Conservation (phyloP, 495 filamentous ascomycete genomes). For the Pyronema domesticum region DNA sequence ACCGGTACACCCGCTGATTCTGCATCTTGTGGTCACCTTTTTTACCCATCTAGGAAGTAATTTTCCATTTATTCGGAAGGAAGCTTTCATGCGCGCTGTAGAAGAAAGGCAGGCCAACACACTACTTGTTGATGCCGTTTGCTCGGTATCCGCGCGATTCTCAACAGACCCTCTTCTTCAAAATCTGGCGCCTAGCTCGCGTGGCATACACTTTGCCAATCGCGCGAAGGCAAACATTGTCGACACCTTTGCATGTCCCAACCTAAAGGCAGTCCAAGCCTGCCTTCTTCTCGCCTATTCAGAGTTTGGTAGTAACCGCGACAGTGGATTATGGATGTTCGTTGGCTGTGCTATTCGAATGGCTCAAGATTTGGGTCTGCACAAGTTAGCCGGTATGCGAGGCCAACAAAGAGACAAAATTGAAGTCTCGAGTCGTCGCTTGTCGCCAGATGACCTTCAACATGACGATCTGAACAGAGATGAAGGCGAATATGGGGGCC, state of each 20-base stretch:
- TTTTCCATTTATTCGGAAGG: slow-evolving; percentile 59
- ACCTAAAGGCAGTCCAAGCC: slow-evolving; percentile 60
- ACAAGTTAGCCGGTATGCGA: slow-evolving; percentile 46
- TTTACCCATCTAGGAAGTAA: slow-evolving; percentile 63
- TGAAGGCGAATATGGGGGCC: neutral
- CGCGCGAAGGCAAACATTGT: slow-evolving; percentile 56
- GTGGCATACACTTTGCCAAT: slow-evolving; percentile 57
- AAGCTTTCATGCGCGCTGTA: slow-evolving; percentile 49
- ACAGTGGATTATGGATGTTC: slow-evolving; percentile 84
- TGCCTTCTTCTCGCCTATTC: slow-evolving; percentile 69
- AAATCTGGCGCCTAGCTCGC: slow-evolving; percentile 26
- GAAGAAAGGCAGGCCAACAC: slow-evolving; percentile 64
- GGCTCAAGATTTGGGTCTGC: slow-evolving; percentile 68
- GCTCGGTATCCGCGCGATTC: slow-evolving; percentile 64
- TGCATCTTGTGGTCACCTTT: slow-evolving; percentile 56
- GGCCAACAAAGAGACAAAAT: slow-evolving; percentile 27
- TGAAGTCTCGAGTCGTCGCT: neutral
- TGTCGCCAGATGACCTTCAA: neutral
- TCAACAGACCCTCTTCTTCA: slow-evolving; percentile 45
- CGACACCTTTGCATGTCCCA: slow-evolving; percentile 61
- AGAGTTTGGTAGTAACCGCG: slow-evolving; percentile 67
- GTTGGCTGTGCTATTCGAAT: slow-evolving; percentile 69
- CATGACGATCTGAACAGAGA: no score
- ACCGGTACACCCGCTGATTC: slow-evolving; percentile 52
- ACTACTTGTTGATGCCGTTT: slow-evolving; percentile 74